Conservation (phyloP, 2,329 filamentous ascomycete species). For the Sporothrix dimorphospora region DNA sequence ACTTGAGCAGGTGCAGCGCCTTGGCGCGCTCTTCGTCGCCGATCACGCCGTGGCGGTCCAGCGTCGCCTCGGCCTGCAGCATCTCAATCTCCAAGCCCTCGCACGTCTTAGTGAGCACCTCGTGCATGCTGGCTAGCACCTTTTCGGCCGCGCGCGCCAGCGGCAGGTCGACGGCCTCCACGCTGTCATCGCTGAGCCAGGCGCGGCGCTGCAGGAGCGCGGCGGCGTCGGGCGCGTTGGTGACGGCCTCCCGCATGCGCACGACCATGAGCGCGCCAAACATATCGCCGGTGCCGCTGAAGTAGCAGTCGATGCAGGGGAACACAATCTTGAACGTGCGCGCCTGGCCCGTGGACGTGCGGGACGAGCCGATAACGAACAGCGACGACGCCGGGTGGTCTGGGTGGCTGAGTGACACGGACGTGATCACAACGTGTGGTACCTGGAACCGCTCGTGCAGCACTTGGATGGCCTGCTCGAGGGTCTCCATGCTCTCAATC, state of each 20-base stretch:
- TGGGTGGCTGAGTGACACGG: constrained; percentile 68
- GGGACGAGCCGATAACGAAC: constrained; percentile 77
- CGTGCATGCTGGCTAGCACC: constrained; percentile 91
- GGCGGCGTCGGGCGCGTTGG: constrained; percentile 49
- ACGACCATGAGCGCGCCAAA: constrained; percentile 90
- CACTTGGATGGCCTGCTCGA: constrained; percentile 73
- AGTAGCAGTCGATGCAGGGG: constrained; percentile 87
- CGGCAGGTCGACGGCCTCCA: constrained; percentile 71
- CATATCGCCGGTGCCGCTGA: constrained; percentile 97
- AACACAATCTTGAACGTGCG: constrained; percentile 90
- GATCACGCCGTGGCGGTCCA: constrained; percentile 29
- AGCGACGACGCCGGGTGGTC: constrained; percentile 57
- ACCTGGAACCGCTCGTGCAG: constrained; percentile 77
- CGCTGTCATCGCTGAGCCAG: constrained; percentile 78
- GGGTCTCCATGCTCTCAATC: constrained; percentile 73
- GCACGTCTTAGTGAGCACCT: constrained; percentile 72
- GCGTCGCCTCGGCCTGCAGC: constrained; percentile 46
- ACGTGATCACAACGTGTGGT: constrained; percentile 92
- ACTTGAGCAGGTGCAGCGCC: constrained; percentile 68
- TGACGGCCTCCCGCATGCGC: constrained; percentile 81
- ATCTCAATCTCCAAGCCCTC: constrained; percentile 61
- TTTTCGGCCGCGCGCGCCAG: constrained; percentile 82
- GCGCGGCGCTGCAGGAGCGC: constrained; percentile 50
- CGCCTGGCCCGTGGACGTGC: constrained; percentile 63
- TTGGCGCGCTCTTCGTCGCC: constrained; percentile 52